Evolutionary conservation across 2,329 filamentous ascomycete species (phyloP).

Genomic region (Penicillium sp.): DNA sequence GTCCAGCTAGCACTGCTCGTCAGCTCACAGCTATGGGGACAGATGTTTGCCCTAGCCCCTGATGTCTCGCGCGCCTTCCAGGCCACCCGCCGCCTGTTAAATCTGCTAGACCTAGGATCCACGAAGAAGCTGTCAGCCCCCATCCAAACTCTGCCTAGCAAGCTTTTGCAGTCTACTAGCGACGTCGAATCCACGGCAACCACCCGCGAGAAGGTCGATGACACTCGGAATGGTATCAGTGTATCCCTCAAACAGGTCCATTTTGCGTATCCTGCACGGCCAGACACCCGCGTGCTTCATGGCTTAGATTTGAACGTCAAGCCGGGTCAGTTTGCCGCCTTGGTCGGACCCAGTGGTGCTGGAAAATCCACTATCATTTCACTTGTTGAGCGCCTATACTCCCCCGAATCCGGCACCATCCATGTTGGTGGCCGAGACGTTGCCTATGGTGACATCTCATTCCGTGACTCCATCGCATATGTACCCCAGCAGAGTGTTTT

Average conservation of each 20-base stretch:
- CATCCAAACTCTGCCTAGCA: neutral
- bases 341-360: conserved; percentile 67
- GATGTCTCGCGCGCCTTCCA: conserved; percentile 65
- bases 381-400: conserved; percentile 55
- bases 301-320: conserved; percentile 55
- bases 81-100: conserved; percentile 57
- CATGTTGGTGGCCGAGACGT: conserved; percentile 52
- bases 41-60: conserved; percentile 70
- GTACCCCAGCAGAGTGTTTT: conserved; percentile 48
- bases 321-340: conserved; percentile 42
- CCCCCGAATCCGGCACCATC: conserved; percentile 49
- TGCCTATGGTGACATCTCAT: conserved; percentile 35
- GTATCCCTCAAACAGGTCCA: conserved; percentile 58
- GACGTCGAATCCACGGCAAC: conserved; percentile 2
- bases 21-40: conserved; percentile 68
- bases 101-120: conserved; percentile 35
- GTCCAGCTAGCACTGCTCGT: conserved; percentile 68
- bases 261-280: conserved; percentile 66
- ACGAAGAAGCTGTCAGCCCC: conserved; percentile 6
- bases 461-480: conserved; percentile 45
- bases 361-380: conserved; percentile 67
- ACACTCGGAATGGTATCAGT: conserved; percentile 31
- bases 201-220: neutral
- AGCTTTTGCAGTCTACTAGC: neutral
- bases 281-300: conserved; percentile 57